Evolutionary conservation across 2,329 filamentous ascomycete genomes (phyloP).

Genomic region (Fulvia fulva): DNA sequence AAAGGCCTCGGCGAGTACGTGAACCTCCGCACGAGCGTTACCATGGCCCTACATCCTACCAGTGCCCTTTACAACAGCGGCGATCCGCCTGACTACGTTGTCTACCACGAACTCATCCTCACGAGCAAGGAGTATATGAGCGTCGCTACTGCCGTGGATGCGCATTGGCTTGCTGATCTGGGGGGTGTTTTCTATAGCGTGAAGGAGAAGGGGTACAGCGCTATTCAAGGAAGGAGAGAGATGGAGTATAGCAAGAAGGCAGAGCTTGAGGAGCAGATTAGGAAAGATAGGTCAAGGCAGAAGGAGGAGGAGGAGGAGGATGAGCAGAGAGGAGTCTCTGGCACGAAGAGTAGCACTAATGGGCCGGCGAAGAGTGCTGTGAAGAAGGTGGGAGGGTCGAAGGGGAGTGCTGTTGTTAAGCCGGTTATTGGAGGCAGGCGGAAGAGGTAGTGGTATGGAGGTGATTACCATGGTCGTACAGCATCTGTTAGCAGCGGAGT

Average conservation of each 20-base stretch:
- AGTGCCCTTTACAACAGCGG: conserved; percentile 88
- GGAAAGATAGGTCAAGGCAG: conserved; percentile 24
- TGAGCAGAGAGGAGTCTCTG: neutral
- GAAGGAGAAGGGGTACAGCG: conserved; percentile 81
- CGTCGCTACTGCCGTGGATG: conserved; percentile 91
- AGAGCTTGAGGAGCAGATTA: conserved; percentile 30
- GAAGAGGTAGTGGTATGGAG: neutral
- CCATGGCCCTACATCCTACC: conserved; percentile 90
- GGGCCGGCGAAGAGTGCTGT: conserved; percentile 12
- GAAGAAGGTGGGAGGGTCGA: conserved; percentile 19
- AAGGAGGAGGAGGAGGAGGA: conserved; percentile 18
- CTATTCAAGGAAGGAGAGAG: conserved; percentile 24
- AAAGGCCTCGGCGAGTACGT: conserved; percentile 97
- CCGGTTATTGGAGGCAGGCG: conserved; percentile 24
- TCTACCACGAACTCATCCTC: conserved; percentile 96
- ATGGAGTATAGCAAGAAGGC: conserved; percentile 31
- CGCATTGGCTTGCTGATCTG: conserved; percentile 93
- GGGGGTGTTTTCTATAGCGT: conserved; percentile 96
- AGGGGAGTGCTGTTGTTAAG: conserved; percentile 30
- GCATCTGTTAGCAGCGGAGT: too few relatives aligned
- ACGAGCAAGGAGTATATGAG: conserved; percentile 98
- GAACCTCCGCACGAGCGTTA: conserved; percentile 90
- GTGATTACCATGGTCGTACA: too few relatives aligned
- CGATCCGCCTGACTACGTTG: conserved; percentile 91
- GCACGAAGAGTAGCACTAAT: conserved; percentile 1